Evolutionary conservation across 1,284 basidiomycete genomes (phyloP), one percentile per base, ranked within the genome.

Genomic region (Macrocystidia cucumis): DNA sequence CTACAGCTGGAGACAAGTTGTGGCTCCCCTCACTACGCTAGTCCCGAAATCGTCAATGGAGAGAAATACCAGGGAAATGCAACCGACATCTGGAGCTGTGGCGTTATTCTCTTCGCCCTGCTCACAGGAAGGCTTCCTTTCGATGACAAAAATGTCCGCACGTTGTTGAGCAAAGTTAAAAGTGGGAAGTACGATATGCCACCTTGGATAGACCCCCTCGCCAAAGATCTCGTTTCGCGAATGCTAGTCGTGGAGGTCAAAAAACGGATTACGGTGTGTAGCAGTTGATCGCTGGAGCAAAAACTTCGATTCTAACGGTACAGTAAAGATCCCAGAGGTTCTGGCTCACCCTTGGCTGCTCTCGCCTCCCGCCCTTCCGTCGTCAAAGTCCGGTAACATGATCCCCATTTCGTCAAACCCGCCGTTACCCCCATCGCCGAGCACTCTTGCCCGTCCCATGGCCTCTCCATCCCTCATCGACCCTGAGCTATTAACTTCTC

Each of bases 11-110:
- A 98, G 65, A 98, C 95, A 2, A 91, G 86, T 54, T 98, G 96
- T 52, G 96, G 96, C 9, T 91, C 86, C 43, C 96, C 96, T 34
- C 96, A 99, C 62, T 99, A 99, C 48, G 96, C 95, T 9, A 91
- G 86, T 47, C 96, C 96, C 2, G 96, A 99, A 63, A 95, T 99
- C 50, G 92, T 98, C 40, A 89, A 91, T 43, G 92, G 92, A 11
- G 78, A 88, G 58, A 87, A 84, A 49, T 99, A 99, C 60, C 78
- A 87, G 57, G 96, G 96, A 27, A 87, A 85, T 27, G 83, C 90
- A 3, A 92, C 91, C 9, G 96, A 92, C 57, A 93, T 96, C 51
- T 93, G 88, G 89, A 89, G 87, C 50, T 92, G 90, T 46, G 91
- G 91, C 28, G 89, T 95, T 43, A 90, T 92, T 47, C 70, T 93